phyloP scores from a whole-genome alignment of 495 filamentous ascomycete genomes.

The Corynascus novoguineensis region DNA sequence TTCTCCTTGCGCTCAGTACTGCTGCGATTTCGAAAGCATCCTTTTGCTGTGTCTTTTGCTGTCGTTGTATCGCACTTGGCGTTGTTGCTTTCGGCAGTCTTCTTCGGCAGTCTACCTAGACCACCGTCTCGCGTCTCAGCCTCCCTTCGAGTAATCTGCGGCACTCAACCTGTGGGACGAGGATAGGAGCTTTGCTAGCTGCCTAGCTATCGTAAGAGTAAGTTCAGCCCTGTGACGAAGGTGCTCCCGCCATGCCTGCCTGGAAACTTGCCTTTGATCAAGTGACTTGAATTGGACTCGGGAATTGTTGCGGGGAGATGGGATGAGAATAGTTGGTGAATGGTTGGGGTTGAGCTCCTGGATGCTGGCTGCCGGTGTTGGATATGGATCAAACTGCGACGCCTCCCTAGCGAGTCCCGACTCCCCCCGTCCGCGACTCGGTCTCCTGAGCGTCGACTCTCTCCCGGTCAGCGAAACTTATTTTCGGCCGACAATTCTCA shows the following conservation, averaged over 20 bases:
- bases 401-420: background rate
- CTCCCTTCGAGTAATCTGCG: constrained; percentile 24
- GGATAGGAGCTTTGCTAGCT: constrained; percentile 13
- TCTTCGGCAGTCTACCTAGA: constrained; percentile 5
- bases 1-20: constrained; percentile 9
- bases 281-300: background rate
- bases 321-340: background rate
- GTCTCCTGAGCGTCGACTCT: background rate
- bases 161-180: background rate
- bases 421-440: background rate
- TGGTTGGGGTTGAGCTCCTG: background rate
- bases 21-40: constrained; percentile 23
- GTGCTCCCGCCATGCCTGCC: background rate
- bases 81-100: constrained; percentile 38
- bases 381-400: background rate
- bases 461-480: too few species aligned
- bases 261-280: background rate
- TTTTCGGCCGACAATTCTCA: too few species aligned
- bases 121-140: constrained; percentile 10
- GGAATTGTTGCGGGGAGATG: background rate
- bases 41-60: constrained; percentile 27
- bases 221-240: constrained; percentile 7
- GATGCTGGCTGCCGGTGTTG: background rate
- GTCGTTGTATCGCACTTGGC: constrained; percentile 20
- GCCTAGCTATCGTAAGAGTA: constrained; percentile 15